Evolutionary conservation across 176 grass and related monocot genomes (phyloP).

Genomic region (Puccinellia tenuiflora): DNA sequence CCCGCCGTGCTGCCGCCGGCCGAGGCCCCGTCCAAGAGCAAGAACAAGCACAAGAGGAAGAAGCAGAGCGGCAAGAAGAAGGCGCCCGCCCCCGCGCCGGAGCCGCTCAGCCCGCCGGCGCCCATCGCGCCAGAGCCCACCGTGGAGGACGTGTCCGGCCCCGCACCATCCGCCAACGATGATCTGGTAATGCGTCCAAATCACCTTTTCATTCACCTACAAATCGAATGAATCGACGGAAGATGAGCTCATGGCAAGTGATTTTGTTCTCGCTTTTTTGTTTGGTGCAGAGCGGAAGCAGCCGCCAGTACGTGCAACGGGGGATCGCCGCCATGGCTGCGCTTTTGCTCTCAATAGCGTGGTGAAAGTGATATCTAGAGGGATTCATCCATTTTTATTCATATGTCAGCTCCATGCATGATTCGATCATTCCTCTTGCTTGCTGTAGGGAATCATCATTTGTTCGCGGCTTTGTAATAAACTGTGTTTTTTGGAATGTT

Average conservation of each 20-base stretch:
- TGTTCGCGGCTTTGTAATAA: neutral
- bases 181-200: conserved; percentile 50
- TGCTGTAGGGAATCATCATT: neutral
- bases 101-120: conserved; percentile 60
- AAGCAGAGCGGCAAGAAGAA: conserved; percentile 59
- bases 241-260: neutral
- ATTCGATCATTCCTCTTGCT: neutral
- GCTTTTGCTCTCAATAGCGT: conserved; percentile 30
- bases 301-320: neutral
- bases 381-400: neutral
- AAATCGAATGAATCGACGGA: neutral
- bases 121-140: conserved; percentile 49
- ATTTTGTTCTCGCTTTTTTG: neutral
- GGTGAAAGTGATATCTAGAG: conserved; percentile 8
- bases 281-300: conserved; percentile 20
- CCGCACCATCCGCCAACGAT: conserved; percentile 55
- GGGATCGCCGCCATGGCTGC: conserved; percentile 17
- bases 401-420: neutral
- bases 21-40: conserved; percentile 52
- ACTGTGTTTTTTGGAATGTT: neutral
- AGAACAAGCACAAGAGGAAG: conserved; percentile 71
- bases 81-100: conserved; percentile 47
- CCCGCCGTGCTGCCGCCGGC: conserved; percentile 38
- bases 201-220: neutral
- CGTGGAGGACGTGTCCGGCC: conserved; percentile 44